Base-by-base conservation (phyloP, 2,329 filamentous ascomycete genomes). In the Penicillium sp. region DNA sequence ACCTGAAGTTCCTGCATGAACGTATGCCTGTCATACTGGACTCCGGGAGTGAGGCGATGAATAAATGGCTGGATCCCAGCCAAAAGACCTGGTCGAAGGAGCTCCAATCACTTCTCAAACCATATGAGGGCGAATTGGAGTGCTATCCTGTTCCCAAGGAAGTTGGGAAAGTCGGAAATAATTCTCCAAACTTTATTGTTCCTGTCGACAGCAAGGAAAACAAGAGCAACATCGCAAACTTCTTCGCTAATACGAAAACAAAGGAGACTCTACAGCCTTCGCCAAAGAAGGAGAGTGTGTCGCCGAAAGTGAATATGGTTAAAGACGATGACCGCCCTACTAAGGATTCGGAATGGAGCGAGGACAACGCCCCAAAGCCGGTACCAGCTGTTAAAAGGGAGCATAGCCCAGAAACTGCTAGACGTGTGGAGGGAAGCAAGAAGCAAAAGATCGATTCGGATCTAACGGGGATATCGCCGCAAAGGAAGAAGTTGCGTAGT, bases 21-120 rank as follows among this genome's bases (percentile, higher is more conserved):
- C 87, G 94, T 16, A 99, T 99, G 94, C 94, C 94, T 0, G 93
- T 96, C 6, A 90, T 97, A 31, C 74, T 99, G 0, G 87, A 97
- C 6, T 86, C 89, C 5, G 86, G 86, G 4, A 91, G 88, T 0
- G 82, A 89, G 1, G 83, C 80, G 11, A 80, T 96, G 68, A 82
- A 78, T 53, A 85, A 73, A 5, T 97, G 92, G 92, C 80, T 97
- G 19, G 89, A 97, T 70, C 91, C 91, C 0, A 76, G 72, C 2
- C 82, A 83, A 19, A 78, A 81, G 23, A 85, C 87, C 58, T 97
- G 94, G 93, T 87, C 84, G 3, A 81, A 80, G 50, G 89, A 94
- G 54, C 78, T 97, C 29, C 92, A 97, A 71, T 79, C 79, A 0
- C 76, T 96, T 0, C 78, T 97, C n/a, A 88, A 84, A 68, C 92